A percentile compares a stretch with the other conserved stretches of the same genome.
These are phyloP conservation scores for Carallia brachiata DNA, from an alignment of 345 rosid genomes.

Conservation along the genomic window DNA sequence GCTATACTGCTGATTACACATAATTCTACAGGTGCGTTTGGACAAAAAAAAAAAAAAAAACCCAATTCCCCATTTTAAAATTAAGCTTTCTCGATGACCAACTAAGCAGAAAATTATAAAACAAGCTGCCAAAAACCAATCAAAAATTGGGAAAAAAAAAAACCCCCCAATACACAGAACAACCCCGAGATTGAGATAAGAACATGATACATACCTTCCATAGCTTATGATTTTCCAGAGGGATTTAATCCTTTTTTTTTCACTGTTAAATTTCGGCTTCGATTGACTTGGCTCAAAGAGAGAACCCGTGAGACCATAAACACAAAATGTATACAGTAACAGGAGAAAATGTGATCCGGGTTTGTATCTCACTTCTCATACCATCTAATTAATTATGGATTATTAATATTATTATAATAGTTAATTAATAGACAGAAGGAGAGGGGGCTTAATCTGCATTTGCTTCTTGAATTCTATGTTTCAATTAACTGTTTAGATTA, in stretches of 20 bases:
- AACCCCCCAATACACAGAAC: slow-evolving; percentile 8
- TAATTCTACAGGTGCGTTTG: not conserved
- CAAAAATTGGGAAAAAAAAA: not conserved
- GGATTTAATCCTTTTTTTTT: not conserved
- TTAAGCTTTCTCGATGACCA: not conserved
- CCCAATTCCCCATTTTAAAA: not conserved
- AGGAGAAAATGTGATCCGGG: slow-evolving; percentile 16
- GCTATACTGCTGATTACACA: not conserved
- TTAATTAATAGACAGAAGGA: not conserved
- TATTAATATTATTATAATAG: not conserved
- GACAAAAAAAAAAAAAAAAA: not conserved
- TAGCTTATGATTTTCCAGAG: slow-evolving; percentile 4
- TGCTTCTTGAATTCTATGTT: too few species aligned
- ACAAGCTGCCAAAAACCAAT: not conserved
- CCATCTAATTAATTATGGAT: slow-evolving; percentile 1
- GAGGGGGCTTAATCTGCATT: not conserved
- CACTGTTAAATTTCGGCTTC: slow-evolving; percentile 2
- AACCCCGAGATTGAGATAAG: slow-evolving; percentile 15
- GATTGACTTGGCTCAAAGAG: slow-evolving; percentile 22
- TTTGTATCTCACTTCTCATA: not conserved
- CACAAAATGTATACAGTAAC: not conserved
- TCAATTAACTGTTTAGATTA: too few species aligned
- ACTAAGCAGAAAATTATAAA: not conserved
- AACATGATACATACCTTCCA: slow-evolving; percentile 35
- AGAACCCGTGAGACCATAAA: slow-evolving; percentile 17